phyloP scores from a whole-genome alignment of 768 basidiomycete species.

The Suillus spraguei region DNA sequence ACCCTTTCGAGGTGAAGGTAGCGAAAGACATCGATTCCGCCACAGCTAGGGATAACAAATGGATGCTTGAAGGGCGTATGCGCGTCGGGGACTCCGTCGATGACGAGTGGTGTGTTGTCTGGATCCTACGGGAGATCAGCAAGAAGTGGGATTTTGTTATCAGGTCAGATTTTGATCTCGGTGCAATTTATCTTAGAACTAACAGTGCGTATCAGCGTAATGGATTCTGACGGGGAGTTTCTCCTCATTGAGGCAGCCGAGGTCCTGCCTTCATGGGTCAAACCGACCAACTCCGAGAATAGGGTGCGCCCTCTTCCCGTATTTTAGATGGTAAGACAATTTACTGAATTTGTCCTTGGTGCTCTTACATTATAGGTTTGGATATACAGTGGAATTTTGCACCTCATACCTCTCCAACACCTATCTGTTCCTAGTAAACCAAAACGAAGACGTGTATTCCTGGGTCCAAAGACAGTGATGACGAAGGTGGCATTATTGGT shows the following conservation, averaged over 20 bases:
- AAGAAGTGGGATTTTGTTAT: conserved; percentile 79
- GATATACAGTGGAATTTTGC: conserved; percentile 82
- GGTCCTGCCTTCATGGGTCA: conserved; percentile 85
- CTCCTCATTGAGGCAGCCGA: conserved; percentile 96
- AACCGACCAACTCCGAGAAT: conserved; percentile 89
- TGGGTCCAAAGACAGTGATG: conserved; percentile 48
- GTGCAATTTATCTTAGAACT: conserved; percentile 6
- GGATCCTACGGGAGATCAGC: conserved; percentile 81
- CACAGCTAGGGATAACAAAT: conserved; percentile 35
- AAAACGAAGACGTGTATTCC: conserved; percentile 47
- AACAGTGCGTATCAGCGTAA: conserved; percentile 38
- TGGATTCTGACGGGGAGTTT: conserved; percentile 95
- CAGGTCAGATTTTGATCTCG: conserved; percentile 52
- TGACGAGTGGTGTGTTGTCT: conserved; percentile 96
- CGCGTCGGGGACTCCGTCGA: conserved; percentile 96
- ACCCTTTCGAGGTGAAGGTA: conserved; percentile 78
- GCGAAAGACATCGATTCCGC: conserved; percentile 44
- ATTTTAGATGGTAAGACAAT: conserved; percentile 32
- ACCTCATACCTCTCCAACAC: conserved; percentile 83
- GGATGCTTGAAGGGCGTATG: conserved; percentile 80
- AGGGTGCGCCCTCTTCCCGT: conserved; percentile 64
- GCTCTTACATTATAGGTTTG: conserved; percentile 70
- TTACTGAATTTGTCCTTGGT: conserved; percentile 32
- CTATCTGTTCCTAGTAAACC: conserved; percentile 66
- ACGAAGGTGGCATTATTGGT: conserved; percentile 44